Evolutionary conservation across 2,329 filamentous ascomycete genomes (phyloP), one percentile per base, ranked within the genome.

Genomic region (Leptographium radiaticola): DNA sequence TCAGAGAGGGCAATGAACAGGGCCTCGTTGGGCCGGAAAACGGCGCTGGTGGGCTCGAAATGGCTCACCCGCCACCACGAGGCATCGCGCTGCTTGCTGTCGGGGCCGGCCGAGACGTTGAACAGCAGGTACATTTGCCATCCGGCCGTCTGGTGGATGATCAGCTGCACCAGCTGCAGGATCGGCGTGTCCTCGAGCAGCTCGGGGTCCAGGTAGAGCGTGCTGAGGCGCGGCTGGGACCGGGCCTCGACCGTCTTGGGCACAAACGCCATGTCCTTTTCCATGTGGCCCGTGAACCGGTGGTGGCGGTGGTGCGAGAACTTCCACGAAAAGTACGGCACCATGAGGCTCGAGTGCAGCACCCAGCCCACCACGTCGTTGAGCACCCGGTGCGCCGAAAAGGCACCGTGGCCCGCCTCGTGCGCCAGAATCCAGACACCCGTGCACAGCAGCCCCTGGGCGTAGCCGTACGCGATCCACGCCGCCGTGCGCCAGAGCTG

Each of bases 241-340:
- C 79, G 73, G 55, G 96, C 72, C 71, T 96, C 87, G 69, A 89
- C 65, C 64, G 89, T 95, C 72, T 87, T 87, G 57, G 93, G 93
- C 13, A 97, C 79, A 68, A 96, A 97, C 60, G 97, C 93, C 93
- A 97, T 98, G 72, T 98, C 93, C 62, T 91, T 87, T 72, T 94
- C 89, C 73, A 98, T 84, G 77, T 98, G 82, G 63, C 90, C 93
- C 45, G 93, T 98, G 60, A 90, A 89, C 79, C 97, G 97, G 86
- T 98, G 93, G 76, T 98, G 93, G 81, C 95, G 95, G 75, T 89
- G 86, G 75, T 98, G 93, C 60, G 89, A 95, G 72, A 96, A 91
- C 75, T 98, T 95, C 93, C 93, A 98, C 66, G 88, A 95, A 76
- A 96, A 98, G 76, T 96, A 98, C 25, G 93, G 93, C 51, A 98